A percentile compares a stretch with the other conserved stretches of the same genome.
These are phyloP conservation scores for Tylopilus felleus DNA, from an alignment of 768 basidiomycete genomes.

Conservation along the genomic window DNA sequence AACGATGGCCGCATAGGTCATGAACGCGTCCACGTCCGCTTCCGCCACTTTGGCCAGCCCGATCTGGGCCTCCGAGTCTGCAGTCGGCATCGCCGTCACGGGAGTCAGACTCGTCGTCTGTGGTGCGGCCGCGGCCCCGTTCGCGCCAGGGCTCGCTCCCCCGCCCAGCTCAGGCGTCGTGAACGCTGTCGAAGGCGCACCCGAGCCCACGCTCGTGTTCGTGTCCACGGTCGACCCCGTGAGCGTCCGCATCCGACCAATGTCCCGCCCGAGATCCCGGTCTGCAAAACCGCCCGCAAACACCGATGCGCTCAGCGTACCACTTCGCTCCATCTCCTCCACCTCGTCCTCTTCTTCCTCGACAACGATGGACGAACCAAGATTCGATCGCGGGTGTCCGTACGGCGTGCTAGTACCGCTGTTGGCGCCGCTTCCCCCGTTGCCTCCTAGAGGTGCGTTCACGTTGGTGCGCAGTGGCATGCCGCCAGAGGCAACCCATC, in stretches of 20 bases:
- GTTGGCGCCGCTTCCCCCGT: slow-evolving; percentile 48
- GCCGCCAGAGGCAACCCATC: slow-evolving; percentile 69
- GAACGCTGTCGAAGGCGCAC: slow-evolving; percentile 48
- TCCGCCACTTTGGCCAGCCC: slow-evolving; percentile 82
- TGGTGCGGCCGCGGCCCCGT: slow-evolving; percentile 31
- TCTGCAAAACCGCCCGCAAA: slow-evolving; percentile 40
- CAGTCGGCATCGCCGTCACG: slow-evolving; percentile 67
- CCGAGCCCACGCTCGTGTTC: slow-evolving; percentile 30
- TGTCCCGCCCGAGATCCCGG: slow-evolving; percentile 36
- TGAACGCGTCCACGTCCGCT: slow-evolving; percentile 78
- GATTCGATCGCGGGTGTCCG: slow-evolving; percentile 49
- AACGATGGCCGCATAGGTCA: slow-evolving; percentile 82
- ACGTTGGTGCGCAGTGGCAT: slow-evolving; percentile 58
- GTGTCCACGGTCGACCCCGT: slow-evolving; percentile 45
- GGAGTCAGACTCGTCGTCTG: slow-evolving; percentile 62
- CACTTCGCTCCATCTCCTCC: slow-evolving; percentile 49
- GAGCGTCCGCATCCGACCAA: slow-evolving; percentile 50
- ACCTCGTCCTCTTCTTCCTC: slow-evolving; percentile 80
- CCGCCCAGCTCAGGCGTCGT: slow-evolving; percentile 60
- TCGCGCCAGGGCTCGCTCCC: slow-evolving; percentile 33
- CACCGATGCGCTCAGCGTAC: slow-evolving; percentile 28
- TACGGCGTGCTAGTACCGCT: slow-evolving; percentile 72
- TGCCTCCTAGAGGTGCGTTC: slow-evolving; percentile 37
- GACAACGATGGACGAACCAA: slow-evolving; percentile 50
- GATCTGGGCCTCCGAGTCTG: slow-evolving; percentile 68